Evolutionary conservation across 352 stramenopile genomes (phyloP), one percentile per base, ranked within the genome.

Genomic region (Blastocystis sp.): DNA sequence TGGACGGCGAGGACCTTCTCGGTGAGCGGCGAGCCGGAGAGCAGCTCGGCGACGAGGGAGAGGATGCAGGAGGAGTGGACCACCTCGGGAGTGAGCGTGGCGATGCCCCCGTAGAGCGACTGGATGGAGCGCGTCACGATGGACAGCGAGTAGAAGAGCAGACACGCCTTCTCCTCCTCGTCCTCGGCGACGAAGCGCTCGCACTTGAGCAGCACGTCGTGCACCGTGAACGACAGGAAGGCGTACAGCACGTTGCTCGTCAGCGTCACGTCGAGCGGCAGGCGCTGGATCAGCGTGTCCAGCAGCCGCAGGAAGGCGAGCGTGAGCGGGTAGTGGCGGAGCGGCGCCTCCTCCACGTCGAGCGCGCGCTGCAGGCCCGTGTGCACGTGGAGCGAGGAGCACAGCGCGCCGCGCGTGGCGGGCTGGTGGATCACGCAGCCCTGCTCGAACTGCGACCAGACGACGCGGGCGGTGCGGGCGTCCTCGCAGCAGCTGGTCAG

Each of bases 401-500:
- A 66, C 10, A 63, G 31, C 3, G 45, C 31, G 33, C 45, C 45
- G 13, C 37, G 45, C 13, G 61, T 3, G 24, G 26, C 29, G 1
- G 26, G 9, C 26, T 29, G 50, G 41, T 70, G 66, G 10, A 63
- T 33, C 13, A n/a, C 41, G 61, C 74, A 85, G 33, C 35, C 35
- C 24, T 16, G 21, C n/a, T 85, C 74, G 50, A 85, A 59, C 21
- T 69, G 74, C 60, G 35, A 31, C 74, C 74, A 85, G 41, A 85
- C 26, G 6, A 55, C 60, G 16, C 60, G 74, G 12, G 55, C 55
- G 19, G n/a, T 33, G 12, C 51, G 21, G 1, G 19, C 16, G 21
- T 85, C 74, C 26, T 37, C 50, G 9, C 50, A 33, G n/a, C 74
- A 85, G 26, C 24, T 24, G 10, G 74, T 55, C 6, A 85, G 74